These are phyloP conservation scores for Rhododendron kiyosumense DNA, from an alignment of 148 eudicot genomes.

Conservation along the genomic window DNA sequence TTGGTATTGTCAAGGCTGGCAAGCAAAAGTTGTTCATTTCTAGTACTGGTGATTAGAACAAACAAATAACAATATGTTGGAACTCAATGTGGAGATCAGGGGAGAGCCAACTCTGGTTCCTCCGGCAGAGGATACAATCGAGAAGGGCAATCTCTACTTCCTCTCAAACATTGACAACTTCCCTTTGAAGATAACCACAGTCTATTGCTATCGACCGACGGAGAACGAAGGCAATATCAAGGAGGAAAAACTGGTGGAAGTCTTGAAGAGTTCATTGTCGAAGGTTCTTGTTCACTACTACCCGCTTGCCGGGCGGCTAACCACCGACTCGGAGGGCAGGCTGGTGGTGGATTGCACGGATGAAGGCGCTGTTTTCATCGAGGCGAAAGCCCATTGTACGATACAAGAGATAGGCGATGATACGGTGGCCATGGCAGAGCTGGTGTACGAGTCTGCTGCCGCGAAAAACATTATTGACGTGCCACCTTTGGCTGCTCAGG, in stretches of 20 bases:
- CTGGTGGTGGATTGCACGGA: neutral
- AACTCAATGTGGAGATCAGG: neutral
- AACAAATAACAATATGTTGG: neutral
- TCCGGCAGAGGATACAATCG: neutral
- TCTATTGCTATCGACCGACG: neutral
- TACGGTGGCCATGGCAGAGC: neutral
- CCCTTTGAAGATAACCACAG: neutral
- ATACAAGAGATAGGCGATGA: neutral
- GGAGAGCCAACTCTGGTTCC: neutral
- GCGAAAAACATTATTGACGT: neutral
- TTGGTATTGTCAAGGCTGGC: neutral
- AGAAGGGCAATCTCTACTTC: neutral
- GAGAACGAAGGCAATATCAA: neutral
- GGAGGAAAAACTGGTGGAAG: neutral
- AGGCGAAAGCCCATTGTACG: neutral
- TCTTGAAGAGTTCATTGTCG: neutral
- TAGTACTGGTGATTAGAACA: neutral
- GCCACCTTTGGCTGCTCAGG: neutral
- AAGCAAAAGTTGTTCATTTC: neutral
- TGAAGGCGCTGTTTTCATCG: neutral
- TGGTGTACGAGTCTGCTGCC: neutral
- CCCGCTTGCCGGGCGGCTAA: neutral
- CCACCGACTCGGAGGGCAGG: neutral
- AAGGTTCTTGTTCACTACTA: neutral
- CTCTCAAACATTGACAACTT: neutral